Percentiles rank a stretch among this genome's conserved stretches.
Conservation (phyloP, 805 yeast genomes). For the Komagataella mondaviorum region DNA sequence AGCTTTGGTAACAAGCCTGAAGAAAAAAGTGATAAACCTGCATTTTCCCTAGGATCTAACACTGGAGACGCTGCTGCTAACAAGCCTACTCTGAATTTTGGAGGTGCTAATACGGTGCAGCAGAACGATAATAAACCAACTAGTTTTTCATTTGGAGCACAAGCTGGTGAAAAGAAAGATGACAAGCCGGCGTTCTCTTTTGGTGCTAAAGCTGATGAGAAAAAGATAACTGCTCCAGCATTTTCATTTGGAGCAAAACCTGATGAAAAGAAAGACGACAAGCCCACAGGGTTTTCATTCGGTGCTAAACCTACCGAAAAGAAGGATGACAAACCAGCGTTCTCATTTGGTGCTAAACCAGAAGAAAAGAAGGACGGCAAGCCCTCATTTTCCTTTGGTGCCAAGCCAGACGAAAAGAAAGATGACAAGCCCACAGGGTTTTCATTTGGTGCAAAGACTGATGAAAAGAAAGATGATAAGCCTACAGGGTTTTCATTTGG, state of each 20-base stretch:
- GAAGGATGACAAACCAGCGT: slow-evolving; percentile 1
- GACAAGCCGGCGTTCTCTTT: slow-evolving; percentile 8
- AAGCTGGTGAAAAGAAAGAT: slow-evolving; percentile 1
- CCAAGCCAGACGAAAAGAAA: slow-evolving; percentile 2
- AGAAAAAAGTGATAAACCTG: slow-evolving; percentile 6
- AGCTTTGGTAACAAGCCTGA: slow-evolving; percentile 1
- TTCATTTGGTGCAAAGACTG: slow-evolving; percentile 2
- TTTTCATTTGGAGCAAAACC: slow-evolving; percentile 1
- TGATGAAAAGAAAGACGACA: slow-evolving; percentile 1
- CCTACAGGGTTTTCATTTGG: slow-evolving; percentile 6
- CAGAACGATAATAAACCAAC: slow-evolving; percentile 1
- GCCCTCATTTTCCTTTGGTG: slow-evolving; percentile 5
- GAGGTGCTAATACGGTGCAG: background rate
- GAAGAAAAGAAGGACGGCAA: slow-evolving; percentile 2
- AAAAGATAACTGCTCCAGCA: slow-evolving; percentile 3
- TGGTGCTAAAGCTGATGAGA: slow-evolving; percentile 7
- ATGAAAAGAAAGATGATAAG: slow-evolving; percentile 3
- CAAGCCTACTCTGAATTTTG: slow-evolving; percentile 3
- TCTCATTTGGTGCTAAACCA: slow-evolving; percentile 1
- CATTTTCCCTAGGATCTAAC: slow-evolving; percentile 10
- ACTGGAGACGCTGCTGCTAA: slow-evolving; percentile 1
- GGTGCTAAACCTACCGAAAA: slow-evolving; percentile 4
- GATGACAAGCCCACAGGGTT: slow-evolving; percentile 5
- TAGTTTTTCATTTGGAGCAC: slow-evolving; percentile 4
- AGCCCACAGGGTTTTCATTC: slow-evolving; percentile 6